phyloP scores from a whole-genome alignment of 768 basidiomycete genomes.

The Sporobolomyces roseus region DNA sequence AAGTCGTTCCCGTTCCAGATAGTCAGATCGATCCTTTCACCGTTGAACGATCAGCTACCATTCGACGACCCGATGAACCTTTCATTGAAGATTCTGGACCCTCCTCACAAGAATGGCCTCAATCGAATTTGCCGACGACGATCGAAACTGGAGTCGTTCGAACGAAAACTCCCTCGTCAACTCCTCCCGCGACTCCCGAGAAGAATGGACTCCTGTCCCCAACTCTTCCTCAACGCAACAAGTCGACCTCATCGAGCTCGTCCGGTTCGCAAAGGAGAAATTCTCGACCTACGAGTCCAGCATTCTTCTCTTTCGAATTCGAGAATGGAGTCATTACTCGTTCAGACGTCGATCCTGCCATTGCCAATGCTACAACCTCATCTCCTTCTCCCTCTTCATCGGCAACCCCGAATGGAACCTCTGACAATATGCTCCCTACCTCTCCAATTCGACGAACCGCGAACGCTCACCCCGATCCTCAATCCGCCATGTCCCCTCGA shows the following conservation, averaged over 20 bases:
- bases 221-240: background rate
- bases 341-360: constrained; percentile 26
- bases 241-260: constrained; percentile 5
- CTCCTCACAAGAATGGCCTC: background rate
- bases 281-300: constrained; percentile 14
- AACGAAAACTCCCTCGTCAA: background rate
- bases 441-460: constrained; percentile 20
- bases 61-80: background rate
- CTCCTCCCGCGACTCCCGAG: constrained; percentile 18
- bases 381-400: background rate
- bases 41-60: constrained; percentile 14
- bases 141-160: constrained; percentile 33
- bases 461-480: constrained; percentile 3
- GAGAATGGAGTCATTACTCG: constrained; percentile 31
- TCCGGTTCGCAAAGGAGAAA: constrained; percentile 2
- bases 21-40: constrained; percentile 26
- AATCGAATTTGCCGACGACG: constrained; percentile 12
- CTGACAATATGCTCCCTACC: constrained; percentile 10
- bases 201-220: background rate
- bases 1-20: background rate
- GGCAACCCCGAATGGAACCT: background rate
- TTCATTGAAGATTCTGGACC: background rate
- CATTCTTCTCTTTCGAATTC: constrained; percentile 40
- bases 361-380: background rate
- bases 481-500: constrained; percentile 39